Conservation (phyloP, 176 grass and related monocot genomes). For the Musa itinerans region DNA sequence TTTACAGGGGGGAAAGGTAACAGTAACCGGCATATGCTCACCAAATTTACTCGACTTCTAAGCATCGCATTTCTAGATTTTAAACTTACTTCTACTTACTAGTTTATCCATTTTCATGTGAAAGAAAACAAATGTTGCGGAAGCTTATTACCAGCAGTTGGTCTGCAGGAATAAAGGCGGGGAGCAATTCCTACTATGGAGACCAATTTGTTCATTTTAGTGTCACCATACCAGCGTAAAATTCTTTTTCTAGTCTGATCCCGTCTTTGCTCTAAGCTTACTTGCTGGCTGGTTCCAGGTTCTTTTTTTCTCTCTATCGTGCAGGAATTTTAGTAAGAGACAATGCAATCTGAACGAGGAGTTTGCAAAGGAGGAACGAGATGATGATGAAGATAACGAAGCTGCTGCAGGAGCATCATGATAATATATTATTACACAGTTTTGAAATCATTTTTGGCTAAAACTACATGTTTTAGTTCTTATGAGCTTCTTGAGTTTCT, state of each 20-base stretch:
- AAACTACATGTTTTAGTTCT: neutral
- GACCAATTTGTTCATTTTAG: slow-evolving; percentile 86
- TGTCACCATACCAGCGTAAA: slow-evolving; percentile 81
- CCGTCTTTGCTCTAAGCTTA: neutral
- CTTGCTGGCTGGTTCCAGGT: neutral
- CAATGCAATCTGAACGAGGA: slow-evolving; percentile 66
- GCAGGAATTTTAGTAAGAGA: slow-evolving; percentile 71
- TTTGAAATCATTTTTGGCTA: neutral
- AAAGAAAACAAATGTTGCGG: neutral
- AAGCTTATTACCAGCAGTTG: neutral
- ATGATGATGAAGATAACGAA: slow-evolving; percentile 39
- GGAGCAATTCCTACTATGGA: slow-evolving; percentile 45
- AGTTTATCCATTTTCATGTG: neutral
- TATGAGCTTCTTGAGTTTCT: too few relatives aligned
- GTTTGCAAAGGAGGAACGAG: slow-evolving; percentile 84
- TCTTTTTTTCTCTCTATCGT: neutral
- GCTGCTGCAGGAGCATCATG: slow-evolving; percentile 62
- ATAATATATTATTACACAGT: slow-evolving; percentile 11
- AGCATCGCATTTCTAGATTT: too few relatives aligned
- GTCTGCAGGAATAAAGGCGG: slow-evolving; percentile 68
- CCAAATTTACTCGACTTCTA: neutral
- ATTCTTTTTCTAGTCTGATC: neutral
- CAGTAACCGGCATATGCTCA: neutral
- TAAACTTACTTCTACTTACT: neutral
- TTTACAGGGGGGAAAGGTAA: slow-evolving; percentile 92